Conservation (phyloP, 805 yeast genomes). For the Metschnikowia amazonensis region DNA sequence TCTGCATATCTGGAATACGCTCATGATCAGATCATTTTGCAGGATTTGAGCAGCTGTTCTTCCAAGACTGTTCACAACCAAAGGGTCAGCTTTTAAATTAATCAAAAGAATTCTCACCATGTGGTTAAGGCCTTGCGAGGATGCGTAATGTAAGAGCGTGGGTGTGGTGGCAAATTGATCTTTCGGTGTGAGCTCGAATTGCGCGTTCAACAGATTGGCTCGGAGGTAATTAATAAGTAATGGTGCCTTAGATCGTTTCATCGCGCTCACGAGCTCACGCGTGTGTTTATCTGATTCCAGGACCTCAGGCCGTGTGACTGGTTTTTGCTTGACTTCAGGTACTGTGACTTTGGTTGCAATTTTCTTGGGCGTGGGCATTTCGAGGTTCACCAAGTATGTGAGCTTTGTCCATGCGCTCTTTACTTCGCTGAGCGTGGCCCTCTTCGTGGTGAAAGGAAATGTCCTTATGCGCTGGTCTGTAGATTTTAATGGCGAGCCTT, state of each 20-base stretch:
- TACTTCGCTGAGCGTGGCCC: constrained; percentile 81
- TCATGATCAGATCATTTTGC: constrained; percentile 40
- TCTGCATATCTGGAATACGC: constrained; percentile 68
- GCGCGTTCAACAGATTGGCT: constrained; percentile 50
- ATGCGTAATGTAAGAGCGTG: constrained; percentile 73
- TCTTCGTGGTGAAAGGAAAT: constrained; percentile 85
- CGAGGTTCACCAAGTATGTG: constrained; percentile 52
- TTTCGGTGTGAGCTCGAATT: constrained; percentile 55
- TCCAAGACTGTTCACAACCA: constrained; percentile 47
- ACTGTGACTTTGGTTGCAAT: constrained; percentile 16
- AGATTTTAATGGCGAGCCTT: constrained; percentile 47
- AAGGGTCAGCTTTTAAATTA: constrained; percentile 69
- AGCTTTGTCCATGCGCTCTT: constrained; percentile 81
- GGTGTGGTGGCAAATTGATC: constrained; percentile 55
- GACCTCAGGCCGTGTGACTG: constrained; percentile 3
- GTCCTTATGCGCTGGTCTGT: constrained; percentile 60
- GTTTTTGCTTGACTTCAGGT: constrained; percentile 17
- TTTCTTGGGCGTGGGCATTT: constrained; percentile 45
- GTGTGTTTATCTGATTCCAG: constrained; percentile 46
- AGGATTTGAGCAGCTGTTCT: constrained; percentile 70
- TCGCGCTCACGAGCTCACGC: constrained; percentile 50
- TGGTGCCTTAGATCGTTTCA: constrained; percentile 77
- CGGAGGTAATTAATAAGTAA: constrained; percentile 59
- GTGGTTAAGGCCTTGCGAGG: constrained; percentile 61
- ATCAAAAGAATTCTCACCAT: constrained; percentile 62